phyloP scores from a whole-genome alignment of 108 stramenopile species.

The Ochromonas danica region DNA sequence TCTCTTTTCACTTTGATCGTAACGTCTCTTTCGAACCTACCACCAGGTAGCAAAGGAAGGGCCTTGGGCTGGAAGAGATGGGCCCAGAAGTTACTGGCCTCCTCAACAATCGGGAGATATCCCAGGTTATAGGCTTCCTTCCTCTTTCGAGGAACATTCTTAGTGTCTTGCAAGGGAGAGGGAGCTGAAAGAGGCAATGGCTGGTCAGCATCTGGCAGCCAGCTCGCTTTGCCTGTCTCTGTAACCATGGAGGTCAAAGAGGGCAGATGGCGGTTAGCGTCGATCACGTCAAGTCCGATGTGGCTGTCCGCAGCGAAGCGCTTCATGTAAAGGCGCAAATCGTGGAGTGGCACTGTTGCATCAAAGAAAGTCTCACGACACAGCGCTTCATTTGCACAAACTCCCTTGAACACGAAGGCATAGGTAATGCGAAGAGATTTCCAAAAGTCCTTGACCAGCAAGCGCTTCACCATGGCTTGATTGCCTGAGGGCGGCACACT shows the following conservation, averaged over 20 bases:
- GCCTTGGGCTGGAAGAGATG: too few species aligned
- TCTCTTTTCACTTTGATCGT: not conserved
- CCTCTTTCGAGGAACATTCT: too few species aligned
- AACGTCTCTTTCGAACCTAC: not conserved
- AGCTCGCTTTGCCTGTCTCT: not conserved
- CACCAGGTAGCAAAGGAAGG: not conserved
- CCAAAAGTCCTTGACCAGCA: conserved; percentile 24
- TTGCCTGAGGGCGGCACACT: conserved; percentile 78
- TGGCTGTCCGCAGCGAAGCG: conserved; percentile 60
- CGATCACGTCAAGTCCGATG: conserved; percentile 62
- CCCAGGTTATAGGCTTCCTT: too few species aligned
- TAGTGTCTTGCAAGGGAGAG: too few species aligned
- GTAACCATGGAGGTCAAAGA: conserved; percentile 7
- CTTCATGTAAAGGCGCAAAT: conserved; percentile 44
- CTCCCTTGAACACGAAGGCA: conserved; percentile 65
- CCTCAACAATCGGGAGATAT: too few species aligned
- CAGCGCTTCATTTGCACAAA: conserved; percentile 41
- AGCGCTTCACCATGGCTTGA: conserved; percentile 63
- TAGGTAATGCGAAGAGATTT: conserved; percentile 62
- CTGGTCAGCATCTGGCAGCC: not conserved
- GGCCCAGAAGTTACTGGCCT: too few species aligned
- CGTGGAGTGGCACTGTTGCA: not conserved
- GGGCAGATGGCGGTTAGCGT: conserved; percentile 57
- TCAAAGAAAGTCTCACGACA: conserved; percentile 66
- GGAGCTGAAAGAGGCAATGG: too few species aligned